phyloP scores from a whole-genome alignment of 164 flowering plant species.

The Sextonia rubra region DNA sequence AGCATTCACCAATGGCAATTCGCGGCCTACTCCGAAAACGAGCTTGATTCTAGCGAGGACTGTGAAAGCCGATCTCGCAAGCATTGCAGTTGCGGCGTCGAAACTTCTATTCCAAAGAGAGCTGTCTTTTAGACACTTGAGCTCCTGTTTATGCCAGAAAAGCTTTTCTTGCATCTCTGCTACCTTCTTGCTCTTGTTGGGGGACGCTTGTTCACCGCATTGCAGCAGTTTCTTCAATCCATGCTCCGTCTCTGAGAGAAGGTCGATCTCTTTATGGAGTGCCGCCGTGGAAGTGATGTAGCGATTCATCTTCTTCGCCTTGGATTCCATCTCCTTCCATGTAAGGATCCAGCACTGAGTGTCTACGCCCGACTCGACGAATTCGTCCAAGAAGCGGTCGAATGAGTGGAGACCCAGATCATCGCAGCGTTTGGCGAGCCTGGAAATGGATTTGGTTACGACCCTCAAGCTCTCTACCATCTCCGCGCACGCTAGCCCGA shows the following conservation, averaged over 20 bases:
- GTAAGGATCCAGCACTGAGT: conserved; percentile 45
- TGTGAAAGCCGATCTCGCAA: conserved; percentile 61
- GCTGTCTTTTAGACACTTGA: conserved; percentile 52
- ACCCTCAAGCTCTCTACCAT: conserved; percentile 44
- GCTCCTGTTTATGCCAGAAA: conserved; percentile 60
- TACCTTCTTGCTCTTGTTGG: conserved; percentile 36
- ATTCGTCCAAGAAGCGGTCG: conserved; percentile 39
- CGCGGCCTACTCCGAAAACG: conserved; percentile 52
- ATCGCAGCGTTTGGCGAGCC: conserved; percentile 37
- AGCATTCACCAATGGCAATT: neutral
- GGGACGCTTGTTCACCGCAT: conserved; percentile 11
- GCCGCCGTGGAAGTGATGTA: conserved; percentile 41
- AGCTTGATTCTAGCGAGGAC: conserved; percentile 56
- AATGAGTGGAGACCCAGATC: conserved; percentile 40
- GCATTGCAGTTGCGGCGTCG: conserved; percentile 39
- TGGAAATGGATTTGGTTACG: conserved; percentile 38
- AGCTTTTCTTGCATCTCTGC: conserved; percentile 67
- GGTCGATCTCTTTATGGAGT: conserved; percentile 61
- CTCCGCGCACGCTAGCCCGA: conserved; percentile 78
- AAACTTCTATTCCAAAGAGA: conserved; percentile 74
- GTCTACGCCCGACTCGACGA: conserved; percentile 54
- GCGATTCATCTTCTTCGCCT: conserved; percentile 50
- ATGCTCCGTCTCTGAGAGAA: conserved; percentile 42
- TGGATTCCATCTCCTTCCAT: conserved; percentile 57
- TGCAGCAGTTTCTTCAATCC: conserved; percentile 34